Percentiles rank a stretch among this genome's conserved stretches.
Evolutionary conservation across 2,329 filamentous ascomycete genomes (phyloP).

Genomic region (Zymoseptoria crescenta): DNA sequence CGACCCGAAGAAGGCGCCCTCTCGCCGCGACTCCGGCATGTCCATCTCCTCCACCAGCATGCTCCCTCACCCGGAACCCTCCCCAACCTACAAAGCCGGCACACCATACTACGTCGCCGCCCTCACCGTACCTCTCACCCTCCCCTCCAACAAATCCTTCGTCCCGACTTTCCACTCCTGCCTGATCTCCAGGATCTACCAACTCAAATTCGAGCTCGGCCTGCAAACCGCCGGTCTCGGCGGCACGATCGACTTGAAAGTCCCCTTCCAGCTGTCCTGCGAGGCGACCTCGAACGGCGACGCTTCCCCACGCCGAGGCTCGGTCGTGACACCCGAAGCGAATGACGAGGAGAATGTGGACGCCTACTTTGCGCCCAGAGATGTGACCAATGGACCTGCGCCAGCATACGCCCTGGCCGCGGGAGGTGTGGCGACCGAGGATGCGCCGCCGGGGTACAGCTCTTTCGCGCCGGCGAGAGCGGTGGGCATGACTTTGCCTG

Average conservation of each 20-base stretch:
- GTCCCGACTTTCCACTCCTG: slow-evolving; percentile 64
- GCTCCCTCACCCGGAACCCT: slow-evolving; percentile 21
- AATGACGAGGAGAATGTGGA: slow-evolving; percentile 21
- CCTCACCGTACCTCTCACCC: slow-evolving; percentile 55
- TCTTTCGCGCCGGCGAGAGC: slow-evolving; percentile 7
- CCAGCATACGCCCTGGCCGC: background rate
- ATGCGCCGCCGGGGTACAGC: slow-evolving; percentile 24
- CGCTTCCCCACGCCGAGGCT: slow-evolving; percentile 9
- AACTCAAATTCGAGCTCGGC: slow-evolving; percentile 51
- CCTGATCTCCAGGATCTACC: slow-evolving; percentile 56
- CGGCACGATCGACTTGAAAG: slow-evolving; percentile 34
- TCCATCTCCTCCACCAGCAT: slow-evolving; percentile 20
- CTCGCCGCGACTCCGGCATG: slow-evolving; percentile 36
- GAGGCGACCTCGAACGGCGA: slow-evolving; percentile 7
- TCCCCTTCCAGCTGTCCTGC: slow-evolving; percentile 39
- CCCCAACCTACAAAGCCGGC: slow-evolving; percentile 37
- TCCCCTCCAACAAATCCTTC: slow-evolving; percentile 53
- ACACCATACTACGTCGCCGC: slow-evolving; percentile 51
- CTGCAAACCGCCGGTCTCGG: slow-evolving; percentile 44
- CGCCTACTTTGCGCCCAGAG: slow-evolving; percentile 30
- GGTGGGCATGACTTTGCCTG: background rate
- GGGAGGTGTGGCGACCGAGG: slow-evolving; percentile 3
- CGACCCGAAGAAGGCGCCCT: slow-evolving; percentile 21
- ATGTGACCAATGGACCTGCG: background rate
- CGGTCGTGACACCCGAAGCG: slow-evolving; percentile 12